Conservation (phyloP, 495 filamentous ascomycete genomes). For the Cercophora sp. region DNA sequence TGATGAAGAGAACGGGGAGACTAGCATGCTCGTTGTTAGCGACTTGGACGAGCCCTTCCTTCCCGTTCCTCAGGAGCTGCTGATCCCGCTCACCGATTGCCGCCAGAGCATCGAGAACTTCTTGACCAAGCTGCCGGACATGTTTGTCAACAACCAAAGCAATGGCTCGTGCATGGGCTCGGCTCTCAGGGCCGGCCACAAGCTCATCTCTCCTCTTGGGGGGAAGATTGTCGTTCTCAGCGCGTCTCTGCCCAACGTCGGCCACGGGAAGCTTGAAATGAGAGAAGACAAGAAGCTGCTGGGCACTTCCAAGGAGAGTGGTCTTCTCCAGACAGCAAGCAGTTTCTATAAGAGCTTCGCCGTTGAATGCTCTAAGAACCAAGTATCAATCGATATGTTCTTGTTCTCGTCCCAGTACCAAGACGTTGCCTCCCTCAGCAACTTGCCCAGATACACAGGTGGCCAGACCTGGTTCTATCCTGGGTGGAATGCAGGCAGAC, state of each 20-base stretch:
- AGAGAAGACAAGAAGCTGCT: constrained; percentile 95
- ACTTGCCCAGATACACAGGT: constrained; percentile 91
- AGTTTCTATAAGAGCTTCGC: constrained; percentile 99
- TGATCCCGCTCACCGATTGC: constrained; percentile 86
- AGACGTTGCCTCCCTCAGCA: constrained; percentile 92
- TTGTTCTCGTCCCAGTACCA: constrained; percentile 96
- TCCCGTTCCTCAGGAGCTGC: constrained; percentile 85
- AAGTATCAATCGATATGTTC: constrained; percentile 99
- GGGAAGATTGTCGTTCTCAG: constrained; percentile 92
- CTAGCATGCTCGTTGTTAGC: constrained; percentile 89
- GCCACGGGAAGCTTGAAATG: constrained; percentile 85
- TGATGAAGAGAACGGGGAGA: constrained; percentile 72
- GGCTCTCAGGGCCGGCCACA: constrained; percentile 87
- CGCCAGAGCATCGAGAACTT: constrained; percentile 86
- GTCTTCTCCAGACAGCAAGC: constrained; percentile 82
- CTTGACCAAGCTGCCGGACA: constrained; percentile 84
- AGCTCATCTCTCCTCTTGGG: constrained; percentile 86
- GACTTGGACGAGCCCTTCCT: constrained; percentile 97
- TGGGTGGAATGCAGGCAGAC: constrained; percentile 89
- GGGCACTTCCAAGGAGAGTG: constrained; percentile 86
- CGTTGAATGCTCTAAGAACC: constrained; percentile 96
- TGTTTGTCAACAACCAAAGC: constrained; percentile 94
- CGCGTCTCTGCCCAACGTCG: constrained; percentile 85
- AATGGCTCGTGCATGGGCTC: constrained; percentile 86
- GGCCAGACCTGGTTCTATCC: constrained; percentile 99